A percentile compares a stretch with the other conserved stretches of the same genome.
These are phyloP conservation scores for Aspergillus clavatus DNA, from an alignment of 2,329 filamentous ascomycete genomes.

Conservation along the genomic window DNA sequence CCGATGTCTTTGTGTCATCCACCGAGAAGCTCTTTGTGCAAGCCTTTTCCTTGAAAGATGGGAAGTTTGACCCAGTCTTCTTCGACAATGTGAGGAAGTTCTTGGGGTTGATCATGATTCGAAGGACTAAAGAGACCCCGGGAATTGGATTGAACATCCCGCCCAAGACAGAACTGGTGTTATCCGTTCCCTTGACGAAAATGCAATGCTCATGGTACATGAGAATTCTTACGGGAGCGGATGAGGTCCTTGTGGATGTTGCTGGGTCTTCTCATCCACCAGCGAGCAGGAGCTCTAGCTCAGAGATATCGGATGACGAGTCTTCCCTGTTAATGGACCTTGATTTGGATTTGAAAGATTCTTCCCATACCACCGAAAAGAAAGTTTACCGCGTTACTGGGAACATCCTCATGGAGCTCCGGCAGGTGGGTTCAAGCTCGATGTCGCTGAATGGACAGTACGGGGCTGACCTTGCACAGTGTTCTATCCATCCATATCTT, in stretches of 20 bases:
- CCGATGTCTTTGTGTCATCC: slow-evolving; percentile 52
- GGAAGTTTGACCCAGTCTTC: slow-evolving; percentile 50
- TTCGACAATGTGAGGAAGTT: slow-evolving; percentile 51
- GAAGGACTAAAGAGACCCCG: slow-evolving; percentile 53
- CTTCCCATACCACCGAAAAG: slow-evolving; percentile 18
- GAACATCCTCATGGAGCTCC: slow-evolving; percentile 53
- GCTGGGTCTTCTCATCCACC: slow-evolving; percentile 23
- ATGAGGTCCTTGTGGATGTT: slow-evolving; percentile 43
- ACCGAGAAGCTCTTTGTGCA: slow-evolving; percentile 50
- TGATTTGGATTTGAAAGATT: background rate
- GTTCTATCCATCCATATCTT: slow-evolving; percentile 53
- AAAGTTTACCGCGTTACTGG: slow-evolving; percentile 23
- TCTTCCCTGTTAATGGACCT: background rate
- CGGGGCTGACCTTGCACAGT: slow-evolving; percentile 20
- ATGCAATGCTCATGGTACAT: slow-evolving; percentile 58
- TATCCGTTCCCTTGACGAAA: slow-evolving; percentile 55
- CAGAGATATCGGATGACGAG: slow-evolving; percentile 36
- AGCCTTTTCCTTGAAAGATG: slow-evolving; percentile 54
- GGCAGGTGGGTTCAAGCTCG: slow-evolving; percentile 34
- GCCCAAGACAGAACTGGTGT: slow-evolving; percentile 52
- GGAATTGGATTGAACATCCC: slow-evolving; percentile 52
- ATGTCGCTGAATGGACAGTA: background rate
- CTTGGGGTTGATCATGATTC: slow-evolving; percentile 55
- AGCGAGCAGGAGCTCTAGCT: background rate
- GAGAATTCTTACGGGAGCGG: slow-evolving; percentile 51